Base-by-base conservation (phyloP, 768 basidiomycete species). In the Boletus patriciae region DNA sequence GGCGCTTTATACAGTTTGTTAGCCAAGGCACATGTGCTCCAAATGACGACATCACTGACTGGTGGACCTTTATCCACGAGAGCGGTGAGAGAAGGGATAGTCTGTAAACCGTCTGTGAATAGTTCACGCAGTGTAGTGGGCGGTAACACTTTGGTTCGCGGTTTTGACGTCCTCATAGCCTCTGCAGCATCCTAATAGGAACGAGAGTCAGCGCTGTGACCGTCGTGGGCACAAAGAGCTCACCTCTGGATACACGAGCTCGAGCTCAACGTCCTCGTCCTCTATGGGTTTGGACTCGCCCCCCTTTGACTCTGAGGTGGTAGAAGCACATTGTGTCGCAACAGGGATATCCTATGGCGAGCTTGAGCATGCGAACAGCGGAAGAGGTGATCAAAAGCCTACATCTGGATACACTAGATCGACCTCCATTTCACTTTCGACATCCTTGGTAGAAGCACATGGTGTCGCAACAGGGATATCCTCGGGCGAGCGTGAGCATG, bases 331-430 rank as follows among this genome's bases (percentile, higher is more conserved):
- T 10, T 10, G 25, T 16, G 10, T 29, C 2, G 42, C 41, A 6
- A 9, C 52, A 15, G 58, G 45, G 3, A 33, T 9, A 12, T 54
- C 62, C 63, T 64, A 12, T 10, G 5, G 37, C 33, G 12, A 11
- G 15, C 40, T n/a, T 65, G 48, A 62, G 47, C 41, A 44, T 33
- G 31, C 23, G 10, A 15, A 19, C 0, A 18, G 8, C 6, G 3
- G 13, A 4, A 41, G 37, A 19, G 18, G 12, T 1, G 21, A 52
- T 10, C 1, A 27, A 38, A 15, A 31, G 25, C 62, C 38, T 19
- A 70, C 68, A 23, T 67, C 61, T 12, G 70, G 68, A 55, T 71
- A 71, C 0, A 59, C 25, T 3, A 69, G 41, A 8, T 69, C 60
- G 5, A 57, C 15, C 21, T 67, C 60, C 21, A 16, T 18, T 1